A percentile compares a stretch with the other conserved stretches of the same genome.
Evolutionary conservation across 805 yeast species (phyloP).

Genomic region (Nakazawaea ernobii): DNA sequence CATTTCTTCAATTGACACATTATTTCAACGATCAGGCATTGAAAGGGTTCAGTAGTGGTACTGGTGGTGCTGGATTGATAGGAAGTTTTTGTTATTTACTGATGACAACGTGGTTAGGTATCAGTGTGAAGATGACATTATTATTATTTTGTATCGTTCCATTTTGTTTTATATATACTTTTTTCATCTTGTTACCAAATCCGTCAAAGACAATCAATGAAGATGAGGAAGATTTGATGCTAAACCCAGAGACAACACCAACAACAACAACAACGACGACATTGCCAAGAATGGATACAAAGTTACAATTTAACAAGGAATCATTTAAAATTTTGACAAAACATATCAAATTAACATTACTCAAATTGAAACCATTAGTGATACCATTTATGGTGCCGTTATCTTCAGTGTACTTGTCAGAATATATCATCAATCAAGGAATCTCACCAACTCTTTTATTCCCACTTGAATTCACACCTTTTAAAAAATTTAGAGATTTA

Average conservation of each 20-base stretch:
- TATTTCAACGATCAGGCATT: slow-evolving; percentile 56
- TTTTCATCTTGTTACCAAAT: slow-evolving; percentile 22
- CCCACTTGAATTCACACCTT: slow-evolving; percentile 67
- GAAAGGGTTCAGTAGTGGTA: slow-evolving; percentile 89
- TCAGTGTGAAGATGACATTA: slow-evolving; percentile 50
- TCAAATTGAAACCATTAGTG: slow-evolving; percentile 36
- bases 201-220: not conserved
- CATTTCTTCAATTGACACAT: slow-evolving; percentile 84
- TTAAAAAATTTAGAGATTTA: slow-evolving; percentile 68
- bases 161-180: slow-evolving; percentile 20
- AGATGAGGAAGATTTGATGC: too few relatives aligned
- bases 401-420: slow-evolving; percentile 76
- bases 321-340: too few relatives aligned
- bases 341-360: slow-evolving; percentile 5
- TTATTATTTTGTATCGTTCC: slow-evolving; percentile 44
- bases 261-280: too few relatives aligned
- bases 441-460: slow-evolving; percentile 83
- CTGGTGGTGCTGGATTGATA: slow-evolving; percentile 90
- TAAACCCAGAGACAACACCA: too few relatives aligned
- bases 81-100: slow-evolving; percentile 74
- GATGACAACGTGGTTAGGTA: slow-evolving; percentile 61
- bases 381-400: slow-evolving; percentile 80
- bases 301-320: not conserved
- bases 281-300: not conserved
- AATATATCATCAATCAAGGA: slow-evolving; percentile 88